Base-by-base conservation (phyloP, 352 stramenopile species). In the Stramenopiles sp. region DNA sequence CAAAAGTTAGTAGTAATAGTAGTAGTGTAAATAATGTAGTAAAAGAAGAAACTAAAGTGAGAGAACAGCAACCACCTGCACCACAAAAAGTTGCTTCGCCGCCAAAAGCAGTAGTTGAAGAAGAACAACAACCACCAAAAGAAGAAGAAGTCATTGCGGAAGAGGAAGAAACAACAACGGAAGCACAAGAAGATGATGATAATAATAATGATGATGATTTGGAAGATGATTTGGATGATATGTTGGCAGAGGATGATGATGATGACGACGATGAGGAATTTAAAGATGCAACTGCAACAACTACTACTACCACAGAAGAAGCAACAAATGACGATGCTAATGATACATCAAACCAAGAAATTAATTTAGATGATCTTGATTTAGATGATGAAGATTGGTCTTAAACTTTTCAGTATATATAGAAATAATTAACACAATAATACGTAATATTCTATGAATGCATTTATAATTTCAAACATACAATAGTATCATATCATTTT, bases 131-230 rank as follows among this genome's bases (percentile, higher is more conserved):
- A 53, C 4, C 38, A 13, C 43, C 31, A 38, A 81, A 81, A 6
- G 76, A 84, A 43, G 82, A 84, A 38, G 79, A 86, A 73, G 84
- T 83, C 4, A 82, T 73, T 53, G 63, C 78, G 78, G 6, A 73
- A 85, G 74, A 69, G 81, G 43, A 80, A 80, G 79, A 80, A 69
- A 43, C 83, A 84, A 73, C 84, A 83, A 77, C 80, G 82, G 27
- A n/a, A n/a, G n/a, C n/a, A n/a, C n/a, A n/a, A n/a, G n/a, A n/a
- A n/a, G n/a, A n/a, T n/a, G 38, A 53, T 13, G 38, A 4, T 13
- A 53, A 53, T 13, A 13, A 53, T 53, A 13, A 4, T 13, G 38
- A 53, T 53, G 38, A 53, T 13, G 38, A 4, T 4, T 53, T 53
- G 38, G 38, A 53, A 13, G 13, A 53, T 53, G 38, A 53, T 53